A percentile compares a stretch with the other conserved stretches of the same genome.
Evolutionary conservation across 1,284 basidiomycete genomes (phyloP).

Genomic region (Salmacisia buchloeana): DNA sequence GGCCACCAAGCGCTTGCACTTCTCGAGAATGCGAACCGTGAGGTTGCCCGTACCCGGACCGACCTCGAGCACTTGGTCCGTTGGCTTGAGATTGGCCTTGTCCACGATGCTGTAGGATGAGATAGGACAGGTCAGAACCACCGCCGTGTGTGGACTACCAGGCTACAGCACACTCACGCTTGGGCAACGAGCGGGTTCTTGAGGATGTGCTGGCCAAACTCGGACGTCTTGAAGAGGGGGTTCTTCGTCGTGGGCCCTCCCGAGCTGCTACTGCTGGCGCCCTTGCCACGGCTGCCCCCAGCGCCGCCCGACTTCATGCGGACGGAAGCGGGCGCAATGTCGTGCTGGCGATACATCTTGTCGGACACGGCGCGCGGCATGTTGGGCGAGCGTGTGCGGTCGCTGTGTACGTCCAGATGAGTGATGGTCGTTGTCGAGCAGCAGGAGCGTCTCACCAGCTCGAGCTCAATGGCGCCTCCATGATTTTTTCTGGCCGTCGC

Average conservation of each 20-base stretch:
- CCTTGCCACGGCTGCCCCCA: slow-evolving; percentile 11
- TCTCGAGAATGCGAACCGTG: slow-evolving; percentile 87
- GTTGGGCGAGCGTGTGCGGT: neutral
- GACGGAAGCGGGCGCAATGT: slow-evolving; percentile 59
- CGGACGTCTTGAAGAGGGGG: slow-evolving; percentile 66
- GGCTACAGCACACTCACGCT: slow-evolving; percentile 38
- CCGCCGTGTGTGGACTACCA: neutral
- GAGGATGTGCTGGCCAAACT: slow-evolving; percentile 94
- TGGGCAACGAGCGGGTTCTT: slow-evolving; percentile 88
- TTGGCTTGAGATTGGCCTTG: slow-evolving; percentile 85
- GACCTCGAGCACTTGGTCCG: slow-evolving; percentile 93
- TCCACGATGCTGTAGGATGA: slow-evolving; percentile 45
- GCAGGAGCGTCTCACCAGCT: too few species aligned
- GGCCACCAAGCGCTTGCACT: slow-evolving; percentile 84
- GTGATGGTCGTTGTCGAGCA: too few species aligned
- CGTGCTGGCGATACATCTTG: slow-evolving; percentile 70
- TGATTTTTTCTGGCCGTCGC: too few species aligned
- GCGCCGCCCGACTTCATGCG: slow-evolving; percentile 55
- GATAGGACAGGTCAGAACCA: neutral
- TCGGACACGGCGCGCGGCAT: slow-evolving; percentile 90
- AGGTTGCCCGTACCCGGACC: slow-evolving; percentile 98
- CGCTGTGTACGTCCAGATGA: too few species aligned
- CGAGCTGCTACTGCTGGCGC: slow-evolving; percentile 16
- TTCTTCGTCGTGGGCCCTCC: slow-evolving; percentile 48
- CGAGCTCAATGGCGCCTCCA: too few species aligned